A percentile compares a stretch with the other conserved stretches of the same genome.
These are phyloP conservation scores for Nidularia sp. DNA, from an alignment of 768 basidiomycete genomes.

Conservation along the genomic window DNA sequence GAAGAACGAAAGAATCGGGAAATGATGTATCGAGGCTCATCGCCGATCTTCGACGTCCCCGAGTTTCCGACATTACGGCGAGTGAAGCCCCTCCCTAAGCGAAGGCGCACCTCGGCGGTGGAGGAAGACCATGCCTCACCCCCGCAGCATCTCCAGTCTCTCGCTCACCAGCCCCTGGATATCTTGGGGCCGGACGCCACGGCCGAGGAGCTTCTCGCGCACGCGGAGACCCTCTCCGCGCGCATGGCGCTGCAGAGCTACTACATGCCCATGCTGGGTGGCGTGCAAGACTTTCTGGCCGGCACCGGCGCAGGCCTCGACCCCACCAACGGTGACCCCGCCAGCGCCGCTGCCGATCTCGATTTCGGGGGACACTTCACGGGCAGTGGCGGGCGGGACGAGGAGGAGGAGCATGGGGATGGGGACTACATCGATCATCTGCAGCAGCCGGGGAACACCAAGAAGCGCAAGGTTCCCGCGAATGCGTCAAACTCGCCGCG, in stretches of 20 bases:
- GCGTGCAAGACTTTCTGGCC: slow-evolving; percentile 40
- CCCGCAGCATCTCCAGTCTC: slow-evolving; percentile 1
- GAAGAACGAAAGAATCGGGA: slow-evolving; percentile 4
- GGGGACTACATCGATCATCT: slow-evolving; percentile 67
- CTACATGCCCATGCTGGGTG: slow-evolving; percentile 54
- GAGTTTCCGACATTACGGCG: slow-evolving; percentile 60
- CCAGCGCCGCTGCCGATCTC: slow-evolving; percentile 5
- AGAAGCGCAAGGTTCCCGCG: slow-evolving; percentile 84
- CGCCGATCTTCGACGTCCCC: slow-evolving; percentile 62
- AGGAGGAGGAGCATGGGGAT: slow-evolving; percentile 52
- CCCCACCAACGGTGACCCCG: slow-evolving; percentile 5
- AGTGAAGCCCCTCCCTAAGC: slow-evolving; percentile 77
- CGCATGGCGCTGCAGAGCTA: slow-evolving; percentile 60
- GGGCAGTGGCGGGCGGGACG: slow-evolving; percentile 17
- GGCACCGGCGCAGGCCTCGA: slow-evolving; percentile 9
- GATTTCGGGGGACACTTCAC: slow-evolving; percentile 24
- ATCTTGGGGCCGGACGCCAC: slow-evolving; percentile 40
- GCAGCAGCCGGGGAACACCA: slow-evolving; percentile 78
- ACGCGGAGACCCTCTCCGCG: slow-evolving; percentile 53
- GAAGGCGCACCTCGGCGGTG: slow-evolving; percentile 46
- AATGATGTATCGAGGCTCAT: slow-evolving; percentile 51
- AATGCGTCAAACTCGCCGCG: slow-evolving; percentile 51
- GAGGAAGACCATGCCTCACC: not conserved
- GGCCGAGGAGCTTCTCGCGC: slow-evolving; percentile 54
- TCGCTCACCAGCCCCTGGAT: slow-evolving; percentile 10